Percentiles rank a stretch among this genome's conserved stretches.
These are phyloP conservation scores for Diaporthe sp. DNA, from an alignment of 2,329 filamentous ascomycete genomes.

Conservation along the genomic window DNA sequence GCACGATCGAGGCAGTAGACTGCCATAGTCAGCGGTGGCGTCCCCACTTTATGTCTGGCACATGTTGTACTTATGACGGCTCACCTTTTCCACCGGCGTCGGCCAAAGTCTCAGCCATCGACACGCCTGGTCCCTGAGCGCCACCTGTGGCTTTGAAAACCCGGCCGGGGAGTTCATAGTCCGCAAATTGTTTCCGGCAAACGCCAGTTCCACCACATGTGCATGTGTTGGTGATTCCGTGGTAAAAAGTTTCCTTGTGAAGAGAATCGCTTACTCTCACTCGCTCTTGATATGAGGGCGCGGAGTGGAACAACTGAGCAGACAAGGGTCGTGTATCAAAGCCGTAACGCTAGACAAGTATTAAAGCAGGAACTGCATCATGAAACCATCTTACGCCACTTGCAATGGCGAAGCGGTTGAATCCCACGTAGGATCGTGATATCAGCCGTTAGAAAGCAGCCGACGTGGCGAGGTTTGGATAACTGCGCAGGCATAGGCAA, in stretches of 20 bases:
- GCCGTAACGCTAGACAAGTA: neutral
- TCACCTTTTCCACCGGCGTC: slow-evolving; percentile 80
- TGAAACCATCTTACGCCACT: neutral
- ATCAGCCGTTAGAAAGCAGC: neutral
- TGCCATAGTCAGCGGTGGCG: slow-evolving; percentile 44
- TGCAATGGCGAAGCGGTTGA: neutral
- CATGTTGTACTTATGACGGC: slow-evolving; percentile 35
- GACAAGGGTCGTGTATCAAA: fast-evolving
- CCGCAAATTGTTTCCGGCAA: slow-evolving; percentile 64
- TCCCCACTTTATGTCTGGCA: neutral
- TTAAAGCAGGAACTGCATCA: neutral
- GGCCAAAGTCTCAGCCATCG: slow-evolving; percentile 79
- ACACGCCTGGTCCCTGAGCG: slow-evolving; percentile 79
- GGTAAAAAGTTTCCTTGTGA: neutral
- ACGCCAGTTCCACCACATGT: slow-evolving; percentile 44
- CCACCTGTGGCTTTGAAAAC: slow-evolving; percentile 80
- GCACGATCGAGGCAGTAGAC: slow-evolving; percentile 72
- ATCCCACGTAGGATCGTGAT: neutral
- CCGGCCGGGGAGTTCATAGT: slow-evolving; percentile 79
- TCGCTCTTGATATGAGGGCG: neutral
- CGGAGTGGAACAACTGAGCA: neutral
- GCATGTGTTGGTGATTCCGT: neutral
- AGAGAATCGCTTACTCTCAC: neutral
- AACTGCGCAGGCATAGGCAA: neutral
- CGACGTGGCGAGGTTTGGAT: neutral